Percentiles rank a stretch among this genome's conserved stretches.
phyloP scores from a whole-genome alignment of 1,284 basidiomycete genomes.

The Meira miltonrushii region DNA sequence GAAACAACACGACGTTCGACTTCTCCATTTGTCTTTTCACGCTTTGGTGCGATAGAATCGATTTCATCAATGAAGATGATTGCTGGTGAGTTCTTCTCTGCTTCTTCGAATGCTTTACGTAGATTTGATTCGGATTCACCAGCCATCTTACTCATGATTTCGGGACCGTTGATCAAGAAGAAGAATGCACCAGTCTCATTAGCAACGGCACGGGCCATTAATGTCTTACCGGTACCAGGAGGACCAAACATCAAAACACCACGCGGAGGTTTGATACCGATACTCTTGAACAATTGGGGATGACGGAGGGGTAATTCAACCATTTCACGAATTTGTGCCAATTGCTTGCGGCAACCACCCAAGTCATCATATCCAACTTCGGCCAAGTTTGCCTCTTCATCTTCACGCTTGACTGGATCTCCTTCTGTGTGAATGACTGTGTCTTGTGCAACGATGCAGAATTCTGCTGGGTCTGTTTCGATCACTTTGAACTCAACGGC shows the following conservation, averaged over 20 bases:
- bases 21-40: constrained; percentile 99
- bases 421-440: constrained; percentile 97
- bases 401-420: constrained; percentile 96
- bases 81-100: constrained; percentile 98
- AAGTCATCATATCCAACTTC: constrained; percentile 99
- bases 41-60: constrained; percentile 97
- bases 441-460: constrained; percentile 93
- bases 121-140: constrained; percentile 96
- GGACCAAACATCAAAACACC: constrained; percentile 53
- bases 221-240: constrained; percentile 52
- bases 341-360: constrained; percentile 97
- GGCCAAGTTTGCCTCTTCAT: constrained; percentile 91
- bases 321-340: constrained; percentile 98
- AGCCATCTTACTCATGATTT: constrained; percentile 99
- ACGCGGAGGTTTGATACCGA: constrained; percentile 98
- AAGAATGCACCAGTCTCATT: constrained; percentile 99
- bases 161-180: constrained; percentile 98
- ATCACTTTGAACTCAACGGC: constrained; percentile 96
- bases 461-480: constrained; percentile 83
- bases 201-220: constrained; percentile 97
- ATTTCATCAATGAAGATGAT: constrained; percentile 99
- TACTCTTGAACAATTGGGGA: constrained; percentile 98
- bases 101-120: constrained; percentile 96
- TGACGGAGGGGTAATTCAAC: constrained; percentile 96
- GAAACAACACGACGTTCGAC: constrained; percentile 98